phyloP scores from a whole-genome alignment of 1,284 basidiomycete species.

The Schizophyllum amplum region DNA sequence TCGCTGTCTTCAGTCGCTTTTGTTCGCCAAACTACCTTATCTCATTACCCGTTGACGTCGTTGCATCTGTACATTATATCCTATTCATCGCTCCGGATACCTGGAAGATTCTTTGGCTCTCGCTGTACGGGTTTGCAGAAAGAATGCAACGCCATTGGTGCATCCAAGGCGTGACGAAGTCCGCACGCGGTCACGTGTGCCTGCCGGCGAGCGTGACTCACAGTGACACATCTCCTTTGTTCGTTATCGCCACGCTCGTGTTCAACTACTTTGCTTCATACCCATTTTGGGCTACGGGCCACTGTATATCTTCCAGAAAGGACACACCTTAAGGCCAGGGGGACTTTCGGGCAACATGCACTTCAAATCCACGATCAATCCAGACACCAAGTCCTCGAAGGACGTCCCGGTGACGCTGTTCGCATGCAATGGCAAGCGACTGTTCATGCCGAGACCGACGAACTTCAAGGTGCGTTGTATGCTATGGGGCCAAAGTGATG shows the following conservation, averaged over 20 bases:
- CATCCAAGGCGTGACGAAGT: neutral
- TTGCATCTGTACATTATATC: too few species aligned
- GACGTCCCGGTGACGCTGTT: conserved; percentile 19
- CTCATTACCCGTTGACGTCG: too few species aligned
- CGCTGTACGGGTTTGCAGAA: too few species aligned
- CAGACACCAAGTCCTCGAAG: conserved; percentile 10
- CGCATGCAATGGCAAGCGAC: conserved; percentile 11
- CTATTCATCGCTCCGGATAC: too few species aligned
- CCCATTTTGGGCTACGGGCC: neutral
- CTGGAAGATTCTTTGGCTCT: too few species aligned
- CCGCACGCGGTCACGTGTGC: neutral
- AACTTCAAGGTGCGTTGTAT: conserved; percentile 14
- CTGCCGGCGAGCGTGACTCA: neutral
- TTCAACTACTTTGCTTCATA: neutral
- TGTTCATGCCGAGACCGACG: conserved; percentile 17
- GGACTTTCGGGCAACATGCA: conserved; percentile 12
- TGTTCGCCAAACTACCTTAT: too few species aligned
- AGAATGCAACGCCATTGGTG: too few species aligned
- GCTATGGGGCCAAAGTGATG: neutral
- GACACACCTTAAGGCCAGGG: neutral
- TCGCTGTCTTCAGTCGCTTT: too few species aligned
- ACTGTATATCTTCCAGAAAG: neutral
- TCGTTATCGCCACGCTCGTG: neutral
- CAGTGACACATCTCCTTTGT: neutral
- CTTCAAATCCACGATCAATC: conserved; percentile 16